These are phyloP conservation scores for Eimeria praecox DNA, from an alignment of 169 alveolate genomes.

Conservation along the genomic window DNA sequence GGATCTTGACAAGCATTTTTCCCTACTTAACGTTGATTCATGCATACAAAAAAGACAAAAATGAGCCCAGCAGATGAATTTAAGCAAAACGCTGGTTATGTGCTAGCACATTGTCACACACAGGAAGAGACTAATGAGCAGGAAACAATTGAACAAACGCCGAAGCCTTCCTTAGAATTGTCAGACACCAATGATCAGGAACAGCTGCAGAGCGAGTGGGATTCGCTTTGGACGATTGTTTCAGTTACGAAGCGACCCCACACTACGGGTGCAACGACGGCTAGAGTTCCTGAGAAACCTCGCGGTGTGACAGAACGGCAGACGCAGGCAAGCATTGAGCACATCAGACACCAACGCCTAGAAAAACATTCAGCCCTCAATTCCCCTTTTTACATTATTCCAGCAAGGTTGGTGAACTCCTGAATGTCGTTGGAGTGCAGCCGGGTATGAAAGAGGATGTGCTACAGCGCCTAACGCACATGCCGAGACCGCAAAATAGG, in stretches of 20 bases:
- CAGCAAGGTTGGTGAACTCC: background rate
- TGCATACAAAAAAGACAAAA: background rate
- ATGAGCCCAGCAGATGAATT: background rate
- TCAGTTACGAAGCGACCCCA: background rate
- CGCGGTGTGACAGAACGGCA: background rate
- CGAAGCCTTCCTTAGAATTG: background rate
- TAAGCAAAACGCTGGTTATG: no score
- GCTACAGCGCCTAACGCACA: background rate
- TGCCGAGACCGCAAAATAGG: background rate
- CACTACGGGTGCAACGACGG: background rate
- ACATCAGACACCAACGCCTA: background rate
- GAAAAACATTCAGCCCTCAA: background rate
- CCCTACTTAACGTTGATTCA: background rate
- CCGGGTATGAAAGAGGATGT: background rate
- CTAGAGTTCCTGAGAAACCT: background rate
- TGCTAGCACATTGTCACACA: background rate
- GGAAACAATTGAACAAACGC: background rate
- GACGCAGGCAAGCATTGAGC: slow-evolving; percentile 8
- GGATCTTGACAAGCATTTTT: background rate
- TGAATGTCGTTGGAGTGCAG: background rate
- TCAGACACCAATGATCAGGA: background rate
- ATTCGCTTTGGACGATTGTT: slow-evolving; percentile 10
- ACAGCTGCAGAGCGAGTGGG: background rate
- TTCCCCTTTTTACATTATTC: no score
- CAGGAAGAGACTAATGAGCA: background rate